Evolutionary conservation across 805 yeast species (phyloP).

Genomic region (Teunomyces cretensis): DNA sequence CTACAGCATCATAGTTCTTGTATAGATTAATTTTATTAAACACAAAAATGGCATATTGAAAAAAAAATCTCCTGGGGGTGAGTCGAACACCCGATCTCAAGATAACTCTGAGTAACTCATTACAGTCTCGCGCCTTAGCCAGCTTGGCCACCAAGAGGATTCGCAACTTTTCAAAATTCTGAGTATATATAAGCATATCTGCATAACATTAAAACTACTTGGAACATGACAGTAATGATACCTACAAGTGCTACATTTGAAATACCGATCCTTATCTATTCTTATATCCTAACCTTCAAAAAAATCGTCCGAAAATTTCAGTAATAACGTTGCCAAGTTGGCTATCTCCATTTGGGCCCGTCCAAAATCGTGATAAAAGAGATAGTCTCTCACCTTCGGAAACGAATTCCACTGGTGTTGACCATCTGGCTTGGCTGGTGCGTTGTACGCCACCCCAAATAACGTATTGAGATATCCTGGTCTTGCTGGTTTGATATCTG

Average conservation of each 20-base stretch:
- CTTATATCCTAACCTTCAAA: conserved; percentile 1
- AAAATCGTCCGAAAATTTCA: neutral
- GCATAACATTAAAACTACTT: too few species aligned
- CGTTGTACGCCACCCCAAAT: conserved; percentile 65
- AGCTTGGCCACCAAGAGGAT: conserved; percentile 48
- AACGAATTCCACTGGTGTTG: conserved; percentile 61
- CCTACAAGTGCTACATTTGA: too few species aligned
- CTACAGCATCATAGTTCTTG: neutral
- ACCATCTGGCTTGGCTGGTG: conserved; percentile 40
- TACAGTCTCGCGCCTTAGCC: conserved; percentile 53
- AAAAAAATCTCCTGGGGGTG: conserved; percentile 46
- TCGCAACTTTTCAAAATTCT: neutral
- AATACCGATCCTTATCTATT: neutral
- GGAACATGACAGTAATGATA: too few species aligned
- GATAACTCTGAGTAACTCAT: conserved; percentile 36
- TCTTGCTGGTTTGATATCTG: conserved; percentile 48
- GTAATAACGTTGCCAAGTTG: conserved; percentile 31
- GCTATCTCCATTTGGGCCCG: conserved; percentile 56
- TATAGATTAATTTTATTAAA: neutral
- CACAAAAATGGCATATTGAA: conserved; percentile 6
- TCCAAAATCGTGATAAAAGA: conserved; percentile 48
- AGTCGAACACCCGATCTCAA: conserved; percentile 52
- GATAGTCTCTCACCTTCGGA: conserved; percentile 73
- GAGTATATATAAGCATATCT: too few species aligned
- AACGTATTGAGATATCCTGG: conserved; percentile 67